Conservation (phyloP, 2,329 filamentous ascomycete genomes). For the Ophiostoma populinum region DNA sequence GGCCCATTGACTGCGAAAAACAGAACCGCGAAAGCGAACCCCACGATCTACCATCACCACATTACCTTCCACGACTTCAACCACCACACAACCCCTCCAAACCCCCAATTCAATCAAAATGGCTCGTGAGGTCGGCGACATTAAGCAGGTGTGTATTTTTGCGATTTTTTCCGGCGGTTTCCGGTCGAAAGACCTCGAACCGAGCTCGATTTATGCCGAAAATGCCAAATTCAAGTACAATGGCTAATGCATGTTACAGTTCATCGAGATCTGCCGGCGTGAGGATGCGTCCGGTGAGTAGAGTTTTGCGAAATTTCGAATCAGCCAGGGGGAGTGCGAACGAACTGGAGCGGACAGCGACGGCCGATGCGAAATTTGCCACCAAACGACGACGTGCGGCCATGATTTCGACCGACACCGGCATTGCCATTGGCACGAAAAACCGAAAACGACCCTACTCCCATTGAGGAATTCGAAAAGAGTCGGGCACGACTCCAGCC, state of each 20-base stretch:
- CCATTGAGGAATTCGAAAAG: too few species aligned
- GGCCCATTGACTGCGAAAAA: constrained; percentile 2
- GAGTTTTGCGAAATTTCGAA: constrained; percentile 3
- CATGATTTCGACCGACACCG: too few species aligned
- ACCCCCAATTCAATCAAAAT: constrained; percentile 47
- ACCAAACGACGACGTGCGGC: too few species aligned
- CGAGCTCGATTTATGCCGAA: too few species aligned
- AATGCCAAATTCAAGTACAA: background rate
- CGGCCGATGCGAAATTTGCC: too few species aligned
- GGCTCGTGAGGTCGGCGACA: constrained; percentile 95
- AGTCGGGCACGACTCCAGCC: too few species aligned
- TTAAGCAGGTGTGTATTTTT: constrained; percentile 53
- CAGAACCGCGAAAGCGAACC: background rate
- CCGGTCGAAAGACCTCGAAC: background rate
- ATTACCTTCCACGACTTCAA: constrained; percentile 11
- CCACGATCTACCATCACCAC: constrained; percentile 6
- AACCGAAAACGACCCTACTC: too few species aligned
- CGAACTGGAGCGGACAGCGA: too few species aligned
- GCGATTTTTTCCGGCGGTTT: background rate
- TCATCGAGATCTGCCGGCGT: constrained; percentile 99
- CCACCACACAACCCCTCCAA: constrained; percentile 13
- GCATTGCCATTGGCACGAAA: too few species aligned
- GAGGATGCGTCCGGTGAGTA: constrained; percentile 99
- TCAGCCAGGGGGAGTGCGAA: background rate
- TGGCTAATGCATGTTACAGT: constrained; percentile 30